Conservation (phyloP, 2,329 filamentous ascomycete species). For the Cercospora sojina region DNA sequence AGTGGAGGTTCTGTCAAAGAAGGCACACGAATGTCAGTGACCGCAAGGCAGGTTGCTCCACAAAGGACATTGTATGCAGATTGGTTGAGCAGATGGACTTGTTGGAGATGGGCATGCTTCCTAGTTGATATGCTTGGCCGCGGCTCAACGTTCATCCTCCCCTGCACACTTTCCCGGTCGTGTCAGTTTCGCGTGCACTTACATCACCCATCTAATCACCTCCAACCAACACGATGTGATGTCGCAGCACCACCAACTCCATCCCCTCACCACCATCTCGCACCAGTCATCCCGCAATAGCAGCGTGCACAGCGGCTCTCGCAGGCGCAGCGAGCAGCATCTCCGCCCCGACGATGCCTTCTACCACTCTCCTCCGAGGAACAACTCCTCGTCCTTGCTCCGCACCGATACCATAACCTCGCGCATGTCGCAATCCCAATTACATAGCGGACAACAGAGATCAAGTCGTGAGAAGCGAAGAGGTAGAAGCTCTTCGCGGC, state of each 20-base stretch:
- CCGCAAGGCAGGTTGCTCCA: no score
- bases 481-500: constrained; percentile 64
- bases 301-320: constrained; percentile 15
- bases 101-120: not conserved
- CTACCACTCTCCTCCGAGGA: constrained; percentile 61
- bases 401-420: constrained; percentile 35
- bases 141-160: not conserved
- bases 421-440: constrained; percentile 10
- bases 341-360: constrained; percentile 85
- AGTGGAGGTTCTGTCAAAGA: no score
- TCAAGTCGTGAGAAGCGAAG: constrained; percentile 50
- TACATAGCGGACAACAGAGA: constrained; percentile 12
- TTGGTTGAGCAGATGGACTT: not conserved
- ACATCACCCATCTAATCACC: not conserved
- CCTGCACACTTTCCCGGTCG: not conserved
- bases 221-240: constrained; percentile 3
- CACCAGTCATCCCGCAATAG: constrained; percentile 24
- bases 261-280: constrained; percentile 7
- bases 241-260: constrained; percentile 9
- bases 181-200: constrained; percentile 3
- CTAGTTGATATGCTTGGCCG: not conserved
- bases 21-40: no score
- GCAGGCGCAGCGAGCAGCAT: constrained; percentile 36
- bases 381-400: constrained; percentile 29
- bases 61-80: no score